Conservation (phyloP, 768 basidiomycete species). For the Lentinula raphanica region DNA sequence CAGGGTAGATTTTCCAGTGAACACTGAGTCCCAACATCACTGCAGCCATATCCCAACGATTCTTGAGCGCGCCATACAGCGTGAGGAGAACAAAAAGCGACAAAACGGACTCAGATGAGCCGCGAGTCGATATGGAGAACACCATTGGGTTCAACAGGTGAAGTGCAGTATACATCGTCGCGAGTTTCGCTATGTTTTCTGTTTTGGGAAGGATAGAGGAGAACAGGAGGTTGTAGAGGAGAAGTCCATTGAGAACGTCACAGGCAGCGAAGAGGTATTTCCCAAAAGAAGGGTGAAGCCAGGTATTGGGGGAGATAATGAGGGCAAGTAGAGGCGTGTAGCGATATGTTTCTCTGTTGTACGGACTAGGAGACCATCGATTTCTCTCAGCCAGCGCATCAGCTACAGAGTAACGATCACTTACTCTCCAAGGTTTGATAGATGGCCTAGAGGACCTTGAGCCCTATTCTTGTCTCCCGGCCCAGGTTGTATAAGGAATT, state of each 20-base stretch:
- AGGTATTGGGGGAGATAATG: constrained; percentile 72
- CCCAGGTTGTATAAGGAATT: constrained; percentile 53
- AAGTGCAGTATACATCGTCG: constrained; percentile 55
- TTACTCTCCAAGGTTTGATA: constrained; percentile 65
- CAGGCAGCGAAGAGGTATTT: constrained; percentile 84
- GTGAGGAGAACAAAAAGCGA: constrained; percentile 72
- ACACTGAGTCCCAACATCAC: constrained; percentile 74
- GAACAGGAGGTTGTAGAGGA: constrained; percentile 63
- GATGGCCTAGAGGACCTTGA: constrained; percentile 48
- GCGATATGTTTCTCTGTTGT: constrained; percentile 86
- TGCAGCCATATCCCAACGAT: constrained; percentile 62
- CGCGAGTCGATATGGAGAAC: constrained; percentile 93
- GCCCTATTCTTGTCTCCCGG: constrained; percentile 43
- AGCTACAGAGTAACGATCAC: constrained; percentile 25
- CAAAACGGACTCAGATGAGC: constrained; percentile 89
- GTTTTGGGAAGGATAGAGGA: constrained; percentile 38
- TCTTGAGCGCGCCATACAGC: constrained; percentile 53
- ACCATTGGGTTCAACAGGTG: constrained; percentile 94
- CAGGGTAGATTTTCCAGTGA: constrained; percentile 97
- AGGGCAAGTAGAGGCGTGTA: constrained; percentile 92
- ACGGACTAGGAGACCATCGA: constrained; percentile 66
- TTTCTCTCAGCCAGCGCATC: constrained; percentile 10
- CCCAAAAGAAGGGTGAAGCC: constrained; percentile 82
- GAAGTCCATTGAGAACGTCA: constrained; percentile 73
- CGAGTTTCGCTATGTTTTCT: constrained; percentile 15